Base-by-base conservation (phyloP, 2,329 filamentous ascomycete species). In the Ceratocystis colombiana region DNA sequence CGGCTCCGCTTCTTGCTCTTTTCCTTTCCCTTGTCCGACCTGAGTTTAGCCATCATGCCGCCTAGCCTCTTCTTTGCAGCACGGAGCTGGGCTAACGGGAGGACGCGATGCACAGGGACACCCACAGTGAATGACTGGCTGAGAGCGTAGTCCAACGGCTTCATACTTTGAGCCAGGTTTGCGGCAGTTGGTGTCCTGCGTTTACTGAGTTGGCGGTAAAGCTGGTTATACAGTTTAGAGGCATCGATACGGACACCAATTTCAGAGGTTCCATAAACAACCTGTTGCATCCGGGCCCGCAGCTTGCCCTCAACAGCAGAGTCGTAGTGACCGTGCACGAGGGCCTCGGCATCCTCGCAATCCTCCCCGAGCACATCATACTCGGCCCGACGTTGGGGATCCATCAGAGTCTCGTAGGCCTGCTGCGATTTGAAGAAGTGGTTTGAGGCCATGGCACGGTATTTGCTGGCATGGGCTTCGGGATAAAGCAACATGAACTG, bases 341-440 rank as follows among this genome's bases (percentile, higher is more conserved):
- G 70, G 22, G n/a, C 55, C 20, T 46, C 61, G 17, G 17, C 12
- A 2, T 33, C 28, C 30, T 63, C 61, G 1, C 59, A 64, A 6
- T 48, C 45, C 7, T 71, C 70, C 7, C 74, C 70, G 30, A 65
- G 62, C n/a, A 68, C 15, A 67, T 80, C 78, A 66, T 81, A 80
- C 45, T 74, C 74, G 4, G 75, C 72, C 44, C 77, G 74, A 25
- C 76, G 74, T 17, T 72, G 71, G 15, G 78, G 77, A 62, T 79
- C 75, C 61, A 78, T 75, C n/a, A 82, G 73, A 1, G 76, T 77
- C 71, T 81, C 79, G 61, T 79, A 80, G 6, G 78, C 79, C 12
- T 72, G 71, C 66, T 80, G 76, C 2, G 77, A 74, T 48, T 73
- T 71, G 10, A 73, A 71, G 61, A 80, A 77, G 69, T 79, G 77